These are phyloP conservation scores for Candida sonorensis DNA, from an alignment of 805 yeast genomes.

Conservation along the genomic window DNA sequence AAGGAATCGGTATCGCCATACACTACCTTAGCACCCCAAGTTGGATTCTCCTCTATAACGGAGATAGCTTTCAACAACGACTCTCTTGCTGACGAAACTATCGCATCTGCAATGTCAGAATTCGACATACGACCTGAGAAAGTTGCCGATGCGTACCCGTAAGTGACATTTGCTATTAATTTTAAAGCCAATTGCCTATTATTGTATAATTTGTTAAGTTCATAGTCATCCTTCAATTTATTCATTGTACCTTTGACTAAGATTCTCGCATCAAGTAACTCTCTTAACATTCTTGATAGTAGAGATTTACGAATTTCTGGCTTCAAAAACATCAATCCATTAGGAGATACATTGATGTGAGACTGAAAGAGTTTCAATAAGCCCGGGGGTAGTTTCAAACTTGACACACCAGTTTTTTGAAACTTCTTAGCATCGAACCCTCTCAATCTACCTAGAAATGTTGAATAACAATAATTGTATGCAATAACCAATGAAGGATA, in stretches of 20 bases:
- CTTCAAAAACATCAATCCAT: slow-evolving; percentile 76
- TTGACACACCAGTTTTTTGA: slow-evolving; percentile 48
- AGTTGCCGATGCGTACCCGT: slow-evolving; percentile 92
- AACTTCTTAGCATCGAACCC: slow-evolving; percentile 37
- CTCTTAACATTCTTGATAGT: slow-evolving; percentile 78
- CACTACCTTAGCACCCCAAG: slow-evolving; percentile 87
- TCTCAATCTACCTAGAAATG: slow-evolving; percentile 56
- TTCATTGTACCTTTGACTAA: slow-evolving; percentile 74
- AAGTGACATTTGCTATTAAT: slow-evolving; percentile 89
- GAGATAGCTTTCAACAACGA: slow-evolving; percentile 65
- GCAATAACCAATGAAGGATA: slow-evolving; percentile 93
- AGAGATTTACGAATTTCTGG: slow-evolving; percentile 60
- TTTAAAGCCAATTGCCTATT: slow-evolving; percentile 84
- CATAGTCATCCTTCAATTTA: slow-evolving; percentile 38
- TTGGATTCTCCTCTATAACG: slow-evolving; percentile 48
- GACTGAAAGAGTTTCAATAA: slow-evolving; percentile 44
- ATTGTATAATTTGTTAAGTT: slow-evolving; percentile 50
- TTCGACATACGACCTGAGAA: slow-evolving; percentile 98
- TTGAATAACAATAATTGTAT: slow-evolving; percentile 79
- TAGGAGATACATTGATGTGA: slow-evolving; percentile 70
- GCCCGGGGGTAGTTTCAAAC: slow-evolving; percentile 48
- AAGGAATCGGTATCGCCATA: slow-evolving; percentile 96
- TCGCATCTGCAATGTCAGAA: slow-evolving; percentile 89
- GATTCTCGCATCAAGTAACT: slow-evolving; percentile 72
- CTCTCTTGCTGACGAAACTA: slow-evolving; percentile 88